Base-by-base conservation (phyloP, 306 rosid genomes). In the Fragaria ananassa region DNA sequence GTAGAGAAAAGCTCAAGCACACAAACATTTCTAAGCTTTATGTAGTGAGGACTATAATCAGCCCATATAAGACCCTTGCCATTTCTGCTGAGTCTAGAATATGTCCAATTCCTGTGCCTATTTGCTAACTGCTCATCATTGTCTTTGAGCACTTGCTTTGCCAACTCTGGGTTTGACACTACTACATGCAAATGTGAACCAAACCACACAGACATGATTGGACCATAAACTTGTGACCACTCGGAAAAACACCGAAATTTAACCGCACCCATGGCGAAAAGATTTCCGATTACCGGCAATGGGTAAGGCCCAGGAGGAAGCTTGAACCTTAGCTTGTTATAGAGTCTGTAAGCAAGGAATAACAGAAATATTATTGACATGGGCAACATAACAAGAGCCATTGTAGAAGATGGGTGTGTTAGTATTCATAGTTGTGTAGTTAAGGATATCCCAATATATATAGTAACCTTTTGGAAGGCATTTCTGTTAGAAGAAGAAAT, bases 21-120 rank as follows among this genome's bases (percentile, higher is more conserved):
- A 61, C 96, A 94, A 0, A 91, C 93, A 76, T 91, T 91, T 75
- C 97, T 87, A 2, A 94, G 97, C 83, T 92, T 91, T 8, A 86
- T 93, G 37, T 91, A 94, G 80, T 90, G 98, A 0, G 97, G 92
- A 2, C 97, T 97, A 75, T 90, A 91, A 35, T 94, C 98, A 4
- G 94, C 98, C 98, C 96, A 94, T 8, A 94, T 90, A 0, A 94
- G 89, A 54, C 90, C 98, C 86, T 85, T 37, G 3, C 98, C 97
- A 57, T 91, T 90, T 61, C 89, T 75, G 80, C 96, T 94, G 18
- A 93, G 84, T 72, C 78, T 87, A 10, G 91, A 90, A 0, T 87
- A 79, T 4, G 88, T 83, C 47, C 97, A 77, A 42, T 60, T 87
- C 66, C 93, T 73, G 45, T 89, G 87, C 13, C 98, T 80, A 34